Evolutionary conservation across 164 flowering plant genomes (phyloP).

Genomic region (Taxillus chinensis): DNA sequence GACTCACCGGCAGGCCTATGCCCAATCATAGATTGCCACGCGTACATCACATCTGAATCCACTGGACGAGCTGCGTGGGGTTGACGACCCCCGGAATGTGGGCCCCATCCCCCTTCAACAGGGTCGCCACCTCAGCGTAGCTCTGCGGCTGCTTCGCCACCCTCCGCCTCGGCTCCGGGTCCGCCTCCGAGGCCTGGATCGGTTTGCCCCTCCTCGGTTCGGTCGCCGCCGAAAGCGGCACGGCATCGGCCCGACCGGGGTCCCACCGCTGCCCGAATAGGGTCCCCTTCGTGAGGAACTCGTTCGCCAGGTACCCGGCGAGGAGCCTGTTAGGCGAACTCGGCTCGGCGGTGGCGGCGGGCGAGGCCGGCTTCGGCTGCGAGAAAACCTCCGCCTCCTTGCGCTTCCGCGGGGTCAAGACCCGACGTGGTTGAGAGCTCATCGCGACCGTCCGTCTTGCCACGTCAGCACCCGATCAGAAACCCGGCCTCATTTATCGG

Average conservation of each 20-base stretch:
- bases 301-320: slow-evolving; percentile 81
- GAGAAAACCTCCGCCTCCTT: slow-evolving; percentile 30
- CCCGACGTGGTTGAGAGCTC: slow-evolving; percentile 29
- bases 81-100: slow-evolving; percentile 14
- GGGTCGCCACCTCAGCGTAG: slow-evolving; percentile 13
- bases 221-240: slow-evolving; percentile 11
- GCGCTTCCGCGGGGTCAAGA: slow-evolving; percentile 44
- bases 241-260: slow-evolving; percentile 38
- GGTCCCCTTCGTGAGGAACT: slow-evolving; percentile 62
- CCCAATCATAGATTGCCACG: not conserved
- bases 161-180: not conserved
- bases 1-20: no score
- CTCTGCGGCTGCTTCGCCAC: slow-evolving; percentile 2
- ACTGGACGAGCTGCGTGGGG: slow-evolving; percentile 17
- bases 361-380: slow-evolving; percentile 8
- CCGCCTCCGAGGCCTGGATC: not conserved
- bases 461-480: slow-evolving; percentile 25
- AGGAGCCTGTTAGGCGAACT: slow-evolving; percentile 39
- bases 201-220: slow-evolving; percentile 8
- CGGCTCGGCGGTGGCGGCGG: slow-evolving; percentile 12
- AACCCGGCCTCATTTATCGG: not conserved
- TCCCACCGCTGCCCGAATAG: slow-evolving; percentile 57
- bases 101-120: slow-evolving; percentile 15
- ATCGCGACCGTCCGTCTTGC: slow-evolving; percentile 11
- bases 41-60: slow-evolving; percentile 11